phyloP scores from a whole-genome alignment of 768 basidiomycete genomes.

The Mycena rosella region DNA sequence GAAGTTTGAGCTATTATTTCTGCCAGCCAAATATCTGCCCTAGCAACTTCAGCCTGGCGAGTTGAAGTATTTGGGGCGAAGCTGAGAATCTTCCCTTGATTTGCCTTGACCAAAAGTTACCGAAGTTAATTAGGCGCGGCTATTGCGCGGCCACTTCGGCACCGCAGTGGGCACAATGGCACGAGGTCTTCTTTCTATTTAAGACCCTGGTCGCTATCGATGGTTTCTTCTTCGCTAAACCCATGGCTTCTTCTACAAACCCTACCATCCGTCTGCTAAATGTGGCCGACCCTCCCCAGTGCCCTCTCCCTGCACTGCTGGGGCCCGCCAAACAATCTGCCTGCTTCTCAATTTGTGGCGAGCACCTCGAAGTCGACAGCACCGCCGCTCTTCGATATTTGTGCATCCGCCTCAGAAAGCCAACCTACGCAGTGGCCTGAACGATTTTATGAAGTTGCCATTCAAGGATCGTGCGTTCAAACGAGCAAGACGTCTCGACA shows the following conservation, averaged over 20 bases:
- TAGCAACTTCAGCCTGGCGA: too few species aligned
- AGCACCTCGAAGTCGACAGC: constrained; percentile 13
- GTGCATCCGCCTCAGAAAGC: background rate
- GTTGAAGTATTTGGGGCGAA: too few species aligned
- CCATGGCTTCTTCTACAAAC: background rate
- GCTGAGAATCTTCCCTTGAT: too few species aligned
- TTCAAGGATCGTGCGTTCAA: constrained; percentile 4
- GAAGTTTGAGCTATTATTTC: too few species aligned
- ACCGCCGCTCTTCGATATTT: constrained; percentile 16
- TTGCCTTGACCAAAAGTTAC: too few species aligned
- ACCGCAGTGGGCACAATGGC: too few species aligned
- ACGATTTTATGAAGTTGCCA: constrained; percentile 1
- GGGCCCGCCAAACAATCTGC: constrained; percentile 16
- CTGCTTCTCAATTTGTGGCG: constrained; percentile 15
- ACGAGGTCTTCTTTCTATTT: too few species aligned
- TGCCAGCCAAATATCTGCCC: too few species aligned
- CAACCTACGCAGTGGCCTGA: constrained; percentile 7
- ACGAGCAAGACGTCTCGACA: constrained; percentile 21
- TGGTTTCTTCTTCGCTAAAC: background rate
- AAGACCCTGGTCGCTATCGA: too few species aligned
- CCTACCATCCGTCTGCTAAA: background rate
- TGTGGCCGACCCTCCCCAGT: background rate
- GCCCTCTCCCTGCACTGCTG: constrained; percentile 1
- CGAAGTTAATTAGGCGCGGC: too few species aligned
- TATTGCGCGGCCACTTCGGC: too few species aligned